phyloP scores from a whole-genome alignment of 495 filamentous ascomycete genomes.

The Astrocystis sublimbata region DNA sequence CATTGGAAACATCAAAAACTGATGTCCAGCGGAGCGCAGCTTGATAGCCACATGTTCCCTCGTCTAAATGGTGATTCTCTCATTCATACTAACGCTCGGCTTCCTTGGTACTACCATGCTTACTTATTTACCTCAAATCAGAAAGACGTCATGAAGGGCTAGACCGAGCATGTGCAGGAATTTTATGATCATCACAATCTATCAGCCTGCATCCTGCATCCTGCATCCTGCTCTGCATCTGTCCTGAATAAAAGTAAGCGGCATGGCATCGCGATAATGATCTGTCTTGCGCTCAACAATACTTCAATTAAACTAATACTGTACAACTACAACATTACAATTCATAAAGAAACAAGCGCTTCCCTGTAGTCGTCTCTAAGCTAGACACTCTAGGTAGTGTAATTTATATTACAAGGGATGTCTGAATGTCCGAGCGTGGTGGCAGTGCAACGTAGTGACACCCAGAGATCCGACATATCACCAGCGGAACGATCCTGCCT shows the following conservation, averaged over 20 bases:
- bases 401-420: neutral
- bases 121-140: neutral
- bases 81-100: neutral
- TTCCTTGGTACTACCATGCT: neutral
- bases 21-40: neutral
- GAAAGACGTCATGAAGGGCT: neutral
- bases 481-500: neutral
- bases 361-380: neutral
- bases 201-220: neutral
- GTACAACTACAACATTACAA: neutral
- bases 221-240: too few relatives aligned
- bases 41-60: neutral
- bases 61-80: neutral
- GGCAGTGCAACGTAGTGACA: neutral
- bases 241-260: neutral
- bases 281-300: neutral
- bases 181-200: neutral
- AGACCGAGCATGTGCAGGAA: neutral
- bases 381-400: neutral
- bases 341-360: too few relatives aligned
- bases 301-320: neutral
- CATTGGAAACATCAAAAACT: too few relatives aligned
- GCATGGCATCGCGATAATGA: neutral
- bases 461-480: neutral
- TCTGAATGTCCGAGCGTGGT: constrained; percentile 2